Base-by-base conservation (phyloP, 2,329 filamentous ascomycete genomes). In the Cladosporium austrohemisphaericum region DNA sequence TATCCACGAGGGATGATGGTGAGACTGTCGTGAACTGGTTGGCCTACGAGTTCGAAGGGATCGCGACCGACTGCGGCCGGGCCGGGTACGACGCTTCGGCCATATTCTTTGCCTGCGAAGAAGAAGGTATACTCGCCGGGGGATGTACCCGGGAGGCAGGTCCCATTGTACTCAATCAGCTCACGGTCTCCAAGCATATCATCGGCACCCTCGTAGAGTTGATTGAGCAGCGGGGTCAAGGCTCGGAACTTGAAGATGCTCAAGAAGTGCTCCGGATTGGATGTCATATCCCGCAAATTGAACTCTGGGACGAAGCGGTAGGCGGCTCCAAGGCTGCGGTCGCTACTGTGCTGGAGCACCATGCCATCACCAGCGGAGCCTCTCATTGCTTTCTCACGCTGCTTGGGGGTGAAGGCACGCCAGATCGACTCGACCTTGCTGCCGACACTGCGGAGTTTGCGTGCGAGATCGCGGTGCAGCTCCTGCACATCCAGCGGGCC, bases 371-470 rank as follows among this genome's bases (percentile, higher is more conserved):
- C 46, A 16, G 41, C 33, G 8, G 52, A 33, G 31, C 50, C 50
- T 32, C 38, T 44, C 46, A 54, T 52, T 32, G 48, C 54, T 28
- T 48, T 45, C 44, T 51, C 54, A 13, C 49, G 54, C 47, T 56
- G 52, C 43, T 52, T 50, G 16, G 38, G 52, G 14, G 41, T 56
- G 43, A 56, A 50, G 11, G 44, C 44, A 28, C 47, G 52, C 54
- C 54, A 56, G 19, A 54, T 52, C 10, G 28, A 28, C 2, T 51
- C 14, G 9, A 56, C 44, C 28, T 44, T 50, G 19, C 7, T 14
- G 16, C 54, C 54, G 16, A 54, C 54, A 37, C 54, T 56, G 14
- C 50, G 54, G 33, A 52, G 37, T 43, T 56, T 56, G n/a, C 35
- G 54, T 25, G 23, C 33, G 31, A 56, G 52, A 35, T 56, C 52